Evolutionary conservation across 208 protist species (phyloP), one percentile per base, ranked within the genome.

Genomic region (Endotrypanum monterogeii): DNA sequence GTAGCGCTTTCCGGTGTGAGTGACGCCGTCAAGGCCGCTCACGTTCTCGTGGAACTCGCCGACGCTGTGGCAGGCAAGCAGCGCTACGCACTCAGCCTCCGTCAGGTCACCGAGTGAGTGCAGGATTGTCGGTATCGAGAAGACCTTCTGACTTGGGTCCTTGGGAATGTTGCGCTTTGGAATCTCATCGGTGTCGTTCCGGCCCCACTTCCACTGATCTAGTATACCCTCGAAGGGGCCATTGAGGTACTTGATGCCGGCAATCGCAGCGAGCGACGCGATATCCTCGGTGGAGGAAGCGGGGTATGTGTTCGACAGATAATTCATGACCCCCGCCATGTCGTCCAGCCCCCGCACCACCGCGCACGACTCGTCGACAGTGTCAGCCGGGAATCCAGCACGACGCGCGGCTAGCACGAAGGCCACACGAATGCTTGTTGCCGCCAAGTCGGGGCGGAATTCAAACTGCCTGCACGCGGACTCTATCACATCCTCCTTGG

Each of bases 31-130:
- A 11, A 94, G 30, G 39, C 91, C 91, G 73, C 89, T 94, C 8
- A 96, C 91, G 54, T 89, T 79, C 69, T 91, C 89, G 85, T 96
- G 91, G 50, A 94, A 94, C 73, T 96, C 89, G 57, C 91, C 91
- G 18, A 96, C 91, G 65, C 87, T 88, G 83, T 96, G 91, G 75
- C 87, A 94, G 20, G 88, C 89, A 67, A 96, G 81, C n/a, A 96
- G 79, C 46, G 91, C 91, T 14, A 96, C 86, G 54, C 86, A 92
- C 83, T 96, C 91, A 70, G 86, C 89, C 69, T 91, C 88, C 18
- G 88, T 92, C 37, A 96, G 74, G 57, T 79, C 83, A 20, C 91
- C 89, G 28, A 96, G 67, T 16, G 74, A 56, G 41, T 89, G 75
- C 70, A 96, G 79, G 48, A 96, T 85, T 20, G 85, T 86, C 16